Evolutionary conservation across 169 alveolate species (phyloP), one percentile per base, ranked within the genome.

Genomic region (Plasmodium knowlesi): DNA sequence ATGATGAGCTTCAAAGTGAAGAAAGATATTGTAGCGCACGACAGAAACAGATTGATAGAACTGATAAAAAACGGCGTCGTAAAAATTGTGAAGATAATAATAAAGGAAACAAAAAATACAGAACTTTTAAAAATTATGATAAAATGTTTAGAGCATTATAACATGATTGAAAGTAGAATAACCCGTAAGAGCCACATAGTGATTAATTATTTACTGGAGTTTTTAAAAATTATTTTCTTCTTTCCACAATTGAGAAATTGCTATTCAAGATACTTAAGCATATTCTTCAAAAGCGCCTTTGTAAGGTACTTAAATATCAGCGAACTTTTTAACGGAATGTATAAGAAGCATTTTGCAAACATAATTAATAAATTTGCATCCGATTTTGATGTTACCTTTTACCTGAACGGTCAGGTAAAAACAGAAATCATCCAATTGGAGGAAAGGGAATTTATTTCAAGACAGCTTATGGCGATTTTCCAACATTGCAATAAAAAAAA

Each of bases 121-220:
- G 89, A 88, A 12, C 28, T 76, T 5, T 54, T 88, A 78, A 37
- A 79, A 16, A 57, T 54, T 25, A 37, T 46, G 9, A 19, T 88
- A 61, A 88, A 78, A 88, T 88, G 94, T 54, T 88, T 88, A 57
- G 89, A 88, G 71, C 41, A 61, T 88, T 88, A 88, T 78, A 76
- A 78, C 46, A 78, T 22, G 22, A 28, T 88, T 5, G 94, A 88
- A 57, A 74, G 34, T 57, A 54, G 70, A 88, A 39, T 78, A 54
- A n/a, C n/a, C 8, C 81, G 53, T 14, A 74, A 78, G 30, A 74
- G 82, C 22, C 28, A 78, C 50, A 30, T 57, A 37, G 94, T 78
- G 8, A 57, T 88, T 88, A 88, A 46, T 57, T 78, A 88, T 61
- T 39, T 88, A 41, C 71, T 78, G 32, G 89, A 88, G 28, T 88